phyloP scores from a whole-genome alignment of 2,329 filamentous ascomycete species.

The Hysterium pulicare region DNA sequence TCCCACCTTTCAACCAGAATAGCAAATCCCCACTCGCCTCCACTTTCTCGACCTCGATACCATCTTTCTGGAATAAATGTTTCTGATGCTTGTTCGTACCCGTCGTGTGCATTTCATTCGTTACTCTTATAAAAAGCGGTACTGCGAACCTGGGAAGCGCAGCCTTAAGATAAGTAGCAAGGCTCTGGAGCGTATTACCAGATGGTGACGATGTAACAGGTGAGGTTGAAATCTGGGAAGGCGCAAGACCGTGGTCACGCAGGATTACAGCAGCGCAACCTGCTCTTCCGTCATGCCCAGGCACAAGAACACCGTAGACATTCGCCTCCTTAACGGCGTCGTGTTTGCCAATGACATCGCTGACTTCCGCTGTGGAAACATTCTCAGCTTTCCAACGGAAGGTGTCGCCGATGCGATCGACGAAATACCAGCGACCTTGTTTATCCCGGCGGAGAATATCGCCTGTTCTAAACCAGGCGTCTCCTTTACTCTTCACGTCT shows the following conservation, averaged over 20 bases:
- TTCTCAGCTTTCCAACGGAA: conserved; percentile 46
- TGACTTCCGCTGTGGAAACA: conserved; percentile 45
- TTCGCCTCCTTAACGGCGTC: conserved; percentile 40
- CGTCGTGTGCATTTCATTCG: conserved; percentile 40
- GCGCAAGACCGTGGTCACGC: conserved; percentile 8
- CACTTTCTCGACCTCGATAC: conserved; percentile 39
- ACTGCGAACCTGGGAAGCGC: conserved; percentile 43
- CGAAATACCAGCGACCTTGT: conserved; percentile 35
- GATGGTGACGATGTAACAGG: not conserved
- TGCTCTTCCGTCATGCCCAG: conserved; percentile 42
- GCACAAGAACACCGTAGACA: conserved; percentile 46
- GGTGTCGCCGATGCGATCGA: conserved; percentile 39
- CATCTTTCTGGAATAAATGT: conserved; percentile 38
- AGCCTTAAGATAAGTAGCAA: conserved; percentile 36
- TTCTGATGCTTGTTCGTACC: conserved; percentile 49
- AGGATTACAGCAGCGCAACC: conserved; percentile 44
- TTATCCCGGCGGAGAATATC: conserved; percentile 32
- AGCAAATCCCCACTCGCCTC: conserved; percentile 35
- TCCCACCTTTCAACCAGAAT: conserved; percentile 39
- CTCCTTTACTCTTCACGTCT: conserved; percentile 33
- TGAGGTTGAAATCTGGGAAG: not conserved
- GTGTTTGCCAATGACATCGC: conserved; percentile 39
- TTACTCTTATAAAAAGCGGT: conserved; percentile 43
- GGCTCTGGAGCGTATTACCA: conserved; percentile 13
- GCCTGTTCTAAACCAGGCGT: conserved; percentile 37